Conservation (phyloP, 768 basidiomycete species). For the Mycena vulgaris region DNA sequence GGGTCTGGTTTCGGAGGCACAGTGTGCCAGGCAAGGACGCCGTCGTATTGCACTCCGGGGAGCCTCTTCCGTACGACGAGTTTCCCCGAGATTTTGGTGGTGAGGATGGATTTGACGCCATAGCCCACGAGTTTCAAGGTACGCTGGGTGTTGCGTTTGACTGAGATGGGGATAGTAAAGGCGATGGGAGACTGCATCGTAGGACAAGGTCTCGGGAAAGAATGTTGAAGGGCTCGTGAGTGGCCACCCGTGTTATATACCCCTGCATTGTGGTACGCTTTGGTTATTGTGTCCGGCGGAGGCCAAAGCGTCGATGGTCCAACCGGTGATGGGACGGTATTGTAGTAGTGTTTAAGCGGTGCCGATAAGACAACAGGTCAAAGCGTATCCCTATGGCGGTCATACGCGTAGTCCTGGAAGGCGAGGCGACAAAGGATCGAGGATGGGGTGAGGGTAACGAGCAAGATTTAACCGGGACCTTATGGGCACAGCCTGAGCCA, state of each 20-base stretch:
- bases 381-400: not conserved
- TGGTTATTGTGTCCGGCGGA: conserved; percentile 15
- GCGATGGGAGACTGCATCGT: not conserved
- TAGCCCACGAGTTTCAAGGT: conserved; percentile 26
- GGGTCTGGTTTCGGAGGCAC: conserved; percentile 9
- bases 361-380: conserved; percentile 1
- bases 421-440: too few species aligned
- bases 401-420: too few species aligned
- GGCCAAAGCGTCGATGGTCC: conserved; percentile 8
- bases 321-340: too few species aligned
- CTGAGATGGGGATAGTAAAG: conserved; percentile 27
- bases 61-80: conserved; percentile 27
- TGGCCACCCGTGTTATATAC: conserved; percentile 10
- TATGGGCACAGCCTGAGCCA: too few species aligned
- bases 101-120: conserved; percentile 30
- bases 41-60: not conserved
- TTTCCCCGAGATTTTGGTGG: conserved; percentile 27
- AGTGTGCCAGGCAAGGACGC: not conserved
- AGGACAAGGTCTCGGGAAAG: not conserved
- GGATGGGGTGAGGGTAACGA: too few species aligned
- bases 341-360: not conserved
- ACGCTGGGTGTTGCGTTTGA: conserved; percentile 23
- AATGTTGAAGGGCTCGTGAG: not conserved
- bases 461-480: too few species aligned
- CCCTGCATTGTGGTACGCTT: conserved; percentile 24